Percentiles rank a stretch among this genome's conserved stretches.
These are phyloP conservation scores for Sporothrix curviconia DNA, from an alignment of 2,329 filamentous ascomycete genomes.

Conservation along the genomic window DNA sequence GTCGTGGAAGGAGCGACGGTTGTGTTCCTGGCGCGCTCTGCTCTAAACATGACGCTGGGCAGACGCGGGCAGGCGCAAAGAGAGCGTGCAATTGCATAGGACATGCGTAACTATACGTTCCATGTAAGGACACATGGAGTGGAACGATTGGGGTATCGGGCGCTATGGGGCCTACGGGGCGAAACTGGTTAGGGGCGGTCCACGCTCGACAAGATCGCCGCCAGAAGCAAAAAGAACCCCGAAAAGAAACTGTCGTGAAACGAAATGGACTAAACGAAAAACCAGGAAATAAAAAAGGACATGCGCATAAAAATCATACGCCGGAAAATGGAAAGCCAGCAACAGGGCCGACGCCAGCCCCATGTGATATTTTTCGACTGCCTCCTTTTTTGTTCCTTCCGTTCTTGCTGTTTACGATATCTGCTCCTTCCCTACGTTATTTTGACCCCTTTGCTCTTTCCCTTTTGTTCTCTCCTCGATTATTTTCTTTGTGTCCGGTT, in stretches of 20 bases:
- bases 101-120: not conserved
- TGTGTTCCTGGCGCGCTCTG: no score
- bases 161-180: slow-evolving; percentile 2
- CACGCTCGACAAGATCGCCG: not conserved
- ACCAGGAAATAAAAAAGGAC: no score
- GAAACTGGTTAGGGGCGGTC: slow-evolving; percentile 2
- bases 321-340: no score
- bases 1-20: not conserved
- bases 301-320: no score
- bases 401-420: no score
- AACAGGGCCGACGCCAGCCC: no score
- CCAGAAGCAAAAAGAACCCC: not conserved
- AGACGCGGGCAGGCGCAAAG: not conserved
- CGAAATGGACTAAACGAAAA: not conserved
- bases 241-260: not conserved
- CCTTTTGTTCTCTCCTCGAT: not conserved
- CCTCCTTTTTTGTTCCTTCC: no score
- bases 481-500: not conserved
- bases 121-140: not conserved
- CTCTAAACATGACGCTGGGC: no score
- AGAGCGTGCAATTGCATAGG: slow-evolving; percentile 8
- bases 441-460: not conserved
- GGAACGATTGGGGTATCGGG: not conserved
- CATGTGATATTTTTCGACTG: no score
- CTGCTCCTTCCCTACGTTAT: not conserved